Evolutionary conservation across 2,329 filamentous ascomycete genomes (phyloP).

Genomic region (Fusarium graminum): DNA sequence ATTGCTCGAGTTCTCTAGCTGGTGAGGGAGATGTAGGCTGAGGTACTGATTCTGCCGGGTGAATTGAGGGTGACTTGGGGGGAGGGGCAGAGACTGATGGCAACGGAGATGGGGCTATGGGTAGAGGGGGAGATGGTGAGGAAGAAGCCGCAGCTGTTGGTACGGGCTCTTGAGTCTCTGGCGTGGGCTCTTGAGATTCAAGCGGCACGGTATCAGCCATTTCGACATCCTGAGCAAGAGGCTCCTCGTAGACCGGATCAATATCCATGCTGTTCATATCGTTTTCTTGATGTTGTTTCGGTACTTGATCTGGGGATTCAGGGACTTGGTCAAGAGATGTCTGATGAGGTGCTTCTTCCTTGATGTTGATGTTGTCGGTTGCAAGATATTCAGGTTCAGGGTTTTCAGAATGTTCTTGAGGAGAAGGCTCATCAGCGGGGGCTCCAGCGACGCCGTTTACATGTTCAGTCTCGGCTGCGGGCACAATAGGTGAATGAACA

Average conservation of each 20-base stretch:
- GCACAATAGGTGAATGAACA: slow-evolving; percentile 24
- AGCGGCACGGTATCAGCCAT: slow-evolving; percentile 34
- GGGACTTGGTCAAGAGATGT: slow-evolving; percentile 18
- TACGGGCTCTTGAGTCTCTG: background rate
- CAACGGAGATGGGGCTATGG: slow-evolving; percentile 7
- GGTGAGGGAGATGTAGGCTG: slow-evolving; percentile 6
- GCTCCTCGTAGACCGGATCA: slow-evolving; percentile 30
- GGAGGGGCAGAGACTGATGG: slow-evolving; percentile 13
- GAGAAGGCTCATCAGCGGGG: slow-evolving; percentile 14
- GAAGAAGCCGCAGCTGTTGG: slow-evolving; percentile 1
- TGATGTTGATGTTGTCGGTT: slow-evolving; percentile 22
- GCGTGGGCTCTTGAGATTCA: background rate
- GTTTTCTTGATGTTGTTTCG: slow-evolving; percentile 22
- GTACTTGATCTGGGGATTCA: slow-evolving; percentile 17
- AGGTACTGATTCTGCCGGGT: background rate
- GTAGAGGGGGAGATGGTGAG: background rate
- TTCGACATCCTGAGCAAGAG: slow-evolving; percentile 32
- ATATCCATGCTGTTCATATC: slow-evolving; percentile 43
- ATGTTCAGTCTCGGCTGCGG: slow-evolving; percentile 13
- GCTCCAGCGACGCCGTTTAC: slow-evolving; percentile 24
- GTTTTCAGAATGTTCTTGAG: slow-evolving; percentile 20
- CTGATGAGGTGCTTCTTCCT: slow-evolving; percentile 29
- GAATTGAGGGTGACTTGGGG: slow-evolving; percentile 4
- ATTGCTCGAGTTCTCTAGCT: slow-evolving; percentile 9
- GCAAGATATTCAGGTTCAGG: slow-evolving; percentile 11